Conservation (phyloP, 345 rosid genomes). For the Arabis hirsuta region DNA sequence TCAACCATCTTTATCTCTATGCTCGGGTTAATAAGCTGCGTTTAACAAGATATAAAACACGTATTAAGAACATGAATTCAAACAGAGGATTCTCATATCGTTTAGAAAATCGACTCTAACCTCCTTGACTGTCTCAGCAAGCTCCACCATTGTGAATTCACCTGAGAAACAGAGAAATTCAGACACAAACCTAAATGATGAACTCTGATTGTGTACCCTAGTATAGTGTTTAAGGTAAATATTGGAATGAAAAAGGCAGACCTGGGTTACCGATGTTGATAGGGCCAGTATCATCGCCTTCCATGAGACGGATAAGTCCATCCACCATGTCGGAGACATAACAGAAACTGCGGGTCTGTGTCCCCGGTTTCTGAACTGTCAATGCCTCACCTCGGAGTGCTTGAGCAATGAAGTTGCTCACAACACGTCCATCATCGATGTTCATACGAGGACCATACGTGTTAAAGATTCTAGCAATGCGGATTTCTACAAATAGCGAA, state of each 20-base stretch:
- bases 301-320: constrained; percentile 96
- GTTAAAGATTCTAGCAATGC: constrained; percentile 96
- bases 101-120: constrained; percentile 44
- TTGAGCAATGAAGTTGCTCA: constrained; percentile 98
- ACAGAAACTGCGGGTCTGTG: constrained; percentile 97
- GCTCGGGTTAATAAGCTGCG: constrained; percentile 74
- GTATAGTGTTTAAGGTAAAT: not conserved
- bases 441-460: constrained; percentile 98
- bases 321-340: constrained; percentile 99
- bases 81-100: not conserved
- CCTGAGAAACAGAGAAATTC: constrained; percentile 48
- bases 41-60: constrained; percentile 36
- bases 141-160: constrained; percentile 91
- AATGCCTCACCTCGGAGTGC: constrained; percentile 85
- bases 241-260: constrained; percentile 22
- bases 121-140: constrained; percentile 94
- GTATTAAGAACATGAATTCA: not conserved
- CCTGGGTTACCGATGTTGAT: constrained; percentile 99
- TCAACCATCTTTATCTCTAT: constrained; percentile 86
- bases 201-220: too few relatives aligned
- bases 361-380: constrained; percentile 94
- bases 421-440: constrained; percentile 97
- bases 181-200: not conserved
- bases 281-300: constrained; percentile 89
- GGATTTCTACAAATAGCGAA: constrained; percentile 60